Percentiles rank a stretch among this genome's conserved stretches.
These are phyloP conservation scores for Rhodotorula sp. DNA, from an alignment of 1,284 basidiomycete genomes.

Conservation along the genomic window DNA sequence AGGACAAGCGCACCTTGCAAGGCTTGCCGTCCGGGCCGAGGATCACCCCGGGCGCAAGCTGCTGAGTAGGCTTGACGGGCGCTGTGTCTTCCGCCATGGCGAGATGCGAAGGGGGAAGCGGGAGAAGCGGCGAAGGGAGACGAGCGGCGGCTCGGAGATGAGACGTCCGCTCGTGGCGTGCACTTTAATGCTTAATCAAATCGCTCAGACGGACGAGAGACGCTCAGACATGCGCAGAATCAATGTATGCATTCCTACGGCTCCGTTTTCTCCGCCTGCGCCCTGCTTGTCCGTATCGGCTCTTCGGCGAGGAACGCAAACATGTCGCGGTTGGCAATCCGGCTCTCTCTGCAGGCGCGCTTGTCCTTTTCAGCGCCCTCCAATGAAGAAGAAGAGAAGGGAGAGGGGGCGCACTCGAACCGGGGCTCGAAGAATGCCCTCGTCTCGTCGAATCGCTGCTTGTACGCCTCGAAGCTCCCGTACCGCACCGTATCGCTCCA, in stretches of 20 bases:
- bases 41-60: slow-evolving; percentile 63
- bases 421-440: slow-evolving; percentile 79
- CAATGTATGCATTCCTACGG: background rate
- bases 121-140: too few species aligned
- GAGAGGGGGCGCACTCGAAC: slow-evolving; percentile 60
- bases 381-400: background rate
- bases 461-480: slow-evolving; percentile 88
- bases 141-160: too few species aligned
- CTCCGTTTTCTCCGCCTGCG: background rate
- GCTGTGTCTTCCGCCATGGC: background rate
- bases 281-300: slow-evolving; percentile 7
- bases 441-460: slow-evolving; percentile 77
- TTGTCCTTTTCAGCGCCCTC: too few species aligned
- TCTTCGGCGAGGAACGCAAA: slow-evolving; percentile 37
- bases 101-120: background rate
- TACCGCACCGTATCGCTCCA: slow-evolving; percentile 96
- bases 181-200: too few species aligned
- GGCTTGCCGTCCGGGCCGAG: slow-evolving; percentile 89
- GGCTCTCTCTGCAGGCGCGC: slow-evolving; percentile 20
- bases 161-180: too few species aligned
- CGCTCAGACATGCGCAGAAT: too few species aligned
- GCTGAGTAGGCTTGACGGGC: background rate
- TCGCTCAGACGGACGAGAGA: too few species aligned
- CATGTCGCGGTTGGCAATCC: slow-evolving; percentile 34
- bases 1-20: slow-evolving; percentile 74